Conservation (phyloP, 2,329 filamentous ascomycete species). For the Cryphonectria nitschkei region DNA sequence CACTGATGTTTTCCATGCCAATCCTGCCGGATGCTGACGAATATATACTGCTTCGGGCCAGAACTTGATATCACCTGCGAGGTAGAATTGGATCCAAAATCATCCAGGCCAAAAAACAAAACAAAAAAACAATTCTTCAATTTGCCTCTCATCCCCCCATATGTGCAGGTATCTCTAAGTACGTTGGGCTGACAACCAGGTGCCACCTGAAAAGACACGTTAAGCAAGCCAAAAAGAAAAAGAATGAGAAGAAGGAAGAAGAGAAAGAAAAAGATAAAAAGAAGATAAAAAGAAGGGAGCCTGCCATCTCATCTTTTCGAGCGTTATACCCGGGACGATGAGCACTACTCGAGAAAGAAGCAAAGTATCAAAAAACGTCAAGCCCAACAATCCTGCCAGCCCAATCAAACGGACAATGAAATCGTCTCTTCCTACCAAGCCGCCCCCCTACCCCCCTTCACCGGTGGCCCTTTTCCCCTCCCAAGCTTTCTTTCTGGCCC, state of each 20-base stretch:
- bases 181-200: conserved; percentile 19
- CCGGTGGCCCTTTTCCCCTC: too few species aligned
- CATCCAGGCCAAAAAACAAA: background rate
- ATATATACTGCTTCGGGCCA: background rate
- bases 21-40: background rate
- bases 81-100: background rate
- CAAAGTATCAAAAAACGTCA: conserved; percentile 9
- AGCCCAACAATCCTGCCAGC: background rate
- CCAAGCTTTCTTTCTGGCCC: background rate
- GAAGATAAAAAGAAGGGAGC: background rate
- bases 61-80: background rate
- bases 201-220: conserved; percentile 10
- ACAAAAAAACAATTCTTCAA: conserved; percentile 10
- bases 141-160: conserved; percentile 22
- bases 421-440: conserved; percentile 11
- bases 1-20: background rate
- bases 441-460: conserved; percentile 6
- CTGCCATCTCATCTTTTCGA: conserved; percentile 8
- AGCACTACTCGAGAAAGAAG: conserved; percentile 18
- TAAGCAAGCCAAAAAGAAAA: background rate
- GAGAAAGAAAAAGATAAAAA: background rate
- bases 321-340: conserved; percentile 9
- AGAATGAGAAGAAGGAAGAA: background rate
- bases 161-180: conserved; percentile 29
- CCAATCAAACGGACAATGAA: conserved; percentile 3